phyloP scores from a whole-genome alignment of 2,329 filamentous ascomycete genomes.

The Aspergillus caelatus region DNA sequence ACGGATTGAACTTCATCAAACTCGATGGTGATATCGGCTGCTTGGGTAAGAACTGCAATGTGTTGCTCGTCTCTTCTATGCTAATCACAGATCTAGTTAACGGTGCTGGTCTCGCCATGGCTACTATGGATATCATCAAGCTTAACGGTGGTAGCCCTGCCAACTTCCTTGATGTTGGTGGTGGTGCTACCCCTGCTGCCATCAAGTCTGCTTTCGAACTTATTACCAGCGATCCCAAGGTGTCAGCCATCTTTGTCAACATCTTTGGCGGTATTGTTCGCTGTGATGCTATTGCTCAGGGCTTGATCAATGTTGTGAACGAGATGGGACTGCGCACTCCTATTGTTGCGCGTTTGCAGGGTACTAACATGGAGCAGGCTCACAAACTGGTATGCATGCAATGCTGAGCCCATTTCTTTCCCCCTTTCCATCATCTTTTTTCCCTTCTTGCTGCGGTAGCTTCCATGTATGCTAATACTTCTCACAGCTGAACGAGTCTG shows the following conservation, averaged over 20 bases:
- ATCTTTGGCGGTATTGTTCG: slow-evolving; percentile 99
- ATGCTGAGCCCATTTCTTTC: neutral
- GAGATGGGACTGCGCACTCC: slow-evolving; percentile 94
- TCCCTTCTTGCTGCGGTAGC: neutral
- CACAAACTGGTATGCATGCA: slow-evolving; percentile 66
- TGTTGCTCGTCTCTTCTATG: slow-evolving; percentile 2
- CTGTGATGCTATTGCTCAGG: slow-evolving; percentile 95
- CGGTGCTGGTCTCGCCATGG: slow-evolving; percentile 98
- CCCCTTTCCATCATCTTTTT: neutral
- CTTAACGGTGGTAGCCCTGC: slow-evolving; percentile 93
- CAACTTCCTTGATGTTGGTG: slow-evolving; percentile 98
- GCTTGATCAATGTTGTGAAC: slow-evolving; percentile 92
- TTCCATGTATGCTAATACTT: slow-evolving; percentile 5
- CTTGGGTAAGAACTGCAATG: slow-evolving; percentile 53
- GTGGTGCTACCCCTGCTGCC: slow-evolving; percentile 92
- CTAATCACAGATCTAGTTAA: slow-evolving; percentile 64
- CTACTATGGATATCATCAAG: slow-evolving; percentile 99
- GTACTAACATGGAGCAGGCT: slow-evolving; percentile 96
- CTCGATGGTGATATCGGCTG: slow-evolving; percentile 99
- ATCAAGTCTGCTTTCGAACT: slow-evolving; percentile 98
- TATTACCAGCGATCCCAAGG: slow-evolving; percentile 97
- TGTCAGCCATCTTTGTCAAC: slow-evolving; percentile 99
- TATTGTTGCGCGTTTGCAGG: slow-evolving; percentile 95
- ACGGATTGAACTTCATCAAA: slow-evolving; percentile 99
- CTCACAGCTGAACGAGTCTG: slow-evolving; percentile 82